Percentiles rank a stretch among this genome's conserved stretches.
Evolutionary conservation across 306 rosid genomes (phyloP).

Genomic region (Gastrolobium villosum): DNA sequence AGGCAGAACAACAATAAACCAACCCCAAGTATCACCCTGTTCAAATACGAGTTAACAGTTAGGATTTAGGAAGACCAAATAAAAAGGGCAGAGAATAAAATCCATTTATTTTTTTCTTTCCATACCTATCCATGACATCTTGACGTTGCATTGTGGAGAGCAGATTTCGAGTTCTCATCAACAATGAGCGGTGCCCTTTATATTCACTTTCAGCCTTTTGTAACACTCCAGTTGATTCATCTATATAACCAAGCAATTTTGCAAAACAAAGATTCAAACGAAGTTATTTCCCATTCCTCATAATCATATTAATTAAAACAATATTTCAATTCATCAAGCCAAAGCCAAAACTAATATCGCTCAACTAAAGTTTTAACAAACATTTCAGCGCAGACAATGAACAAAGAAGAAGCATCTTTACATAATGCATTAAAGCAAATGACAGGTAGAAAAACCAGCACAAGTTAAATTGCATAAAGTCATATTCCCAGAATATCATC

Average conservation of each 20-base stretch:
- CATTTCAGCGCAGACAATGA: not conserved
- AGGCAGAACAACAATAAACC: slow-evolving; percentile 80
- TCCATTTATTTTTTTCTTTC: not conserved
- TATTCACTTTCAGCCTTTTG: no score
- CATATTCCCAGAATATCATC: not conserved
- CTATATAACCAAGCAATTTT: no score
- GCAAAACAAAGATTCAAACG: not conserved
- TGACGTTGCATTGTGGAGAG: slow-evolving; percentile 79
- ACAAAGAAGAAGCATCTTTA: not conserved
- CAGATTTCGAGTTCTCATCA: no score
- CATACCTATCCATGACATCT: slow-evolving; percentile 89
- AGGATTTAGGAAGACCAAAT: slow-evolving; percentile 25
- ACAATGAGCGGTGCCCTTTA: no score
- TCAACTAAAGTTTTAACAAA: slow-evolving; percentile 6
- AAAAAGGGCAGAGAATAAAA: slow-evolving; percentile 4
- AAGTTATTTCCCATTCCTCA: slow-evolving; percentile 9
- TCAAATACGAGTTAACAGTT: slow-evolving; percentile 31
- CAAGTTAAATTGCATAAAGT: not conserved
- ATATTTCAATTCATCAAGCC: not conserved
- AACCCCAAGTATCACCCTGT: slow-evolving; percentile 77
- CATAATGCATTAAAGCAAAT: not conserved
- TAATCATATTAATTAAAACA: not conserved
- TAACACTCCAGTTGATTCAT: no score
- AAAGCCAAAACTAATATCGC: slow-evolving; percentile 1
- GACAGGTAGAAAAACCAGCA: not conserved